phyloP scores from a whole-genome alignment of 2,329 filamentous ascomycete genomes.

The Colletotrichum caudatum region DNA sequence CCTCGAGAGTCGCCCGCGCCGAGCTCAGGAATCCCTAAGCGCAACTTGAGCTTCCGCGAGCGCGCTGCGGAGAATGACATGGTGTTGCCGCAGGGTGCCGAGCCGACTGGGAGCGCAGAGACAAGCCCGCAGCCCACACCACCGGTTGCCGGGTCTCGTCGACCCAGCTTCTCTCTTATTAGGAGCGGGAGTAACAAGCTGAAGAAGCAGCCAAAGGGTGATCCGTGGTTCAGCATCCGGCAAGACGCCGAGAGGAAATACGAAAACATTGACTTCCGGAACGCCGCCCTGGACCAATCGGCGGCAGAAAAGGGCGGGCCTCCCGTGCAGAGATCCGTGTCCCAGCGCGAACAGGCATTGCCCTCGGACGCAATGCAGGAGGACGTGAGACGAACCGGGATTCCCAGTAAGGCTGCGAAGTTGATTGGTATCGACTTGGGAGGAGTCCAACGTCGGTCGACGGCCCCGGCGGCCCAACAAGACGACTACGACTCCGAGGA shows the following conservation, averaged over 20 bases:
- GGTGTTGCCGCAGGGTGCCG: constrained; percentile 48
- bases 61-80: constrained; percentile 62
- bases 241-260: constrained; percentile 57
- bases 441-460: constrained; percentile 40
- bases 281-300: constrained; percentile 42
- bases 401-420: constrained; percentile 42
- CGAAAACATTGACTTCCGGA: constrained; percentile 46
- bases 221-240: constrained; percentile 59
- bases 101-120: constrained; percentile 23
- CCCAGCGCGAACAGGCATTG: constrained; percentile 50
- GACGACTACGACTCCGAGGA: constrained; percentile 33
- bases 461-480: constrained; percentile 31
- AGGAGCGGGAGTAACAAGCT: constrained; percentile 70
- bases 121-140: constrained; percentile 45
- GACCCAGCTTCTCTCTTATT: constrained; percentile 51
- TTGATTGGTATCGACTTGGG: constrained; percentile 38
- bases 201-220: constrained; percentile 68
- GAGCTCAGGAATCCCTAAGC: constrained; percentile 56
- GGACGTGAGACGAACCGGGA: constrained; percentile 22
- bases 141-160: constrained; percentile 46
- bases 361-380: constrained; percentile 46
- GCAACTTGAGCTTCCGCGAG: constrained; percentile 72
- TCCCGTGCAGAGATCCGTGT: constrained; percentile 36
- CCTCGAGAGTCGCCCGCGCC: constrained; percentile 19
- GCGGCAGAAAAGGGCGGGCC: constrained; percentile 41